phyloP scores from a whole-genome alignment of 1,284 basidiomycete species.

The Cryptococcus deneoformans region DNA sequence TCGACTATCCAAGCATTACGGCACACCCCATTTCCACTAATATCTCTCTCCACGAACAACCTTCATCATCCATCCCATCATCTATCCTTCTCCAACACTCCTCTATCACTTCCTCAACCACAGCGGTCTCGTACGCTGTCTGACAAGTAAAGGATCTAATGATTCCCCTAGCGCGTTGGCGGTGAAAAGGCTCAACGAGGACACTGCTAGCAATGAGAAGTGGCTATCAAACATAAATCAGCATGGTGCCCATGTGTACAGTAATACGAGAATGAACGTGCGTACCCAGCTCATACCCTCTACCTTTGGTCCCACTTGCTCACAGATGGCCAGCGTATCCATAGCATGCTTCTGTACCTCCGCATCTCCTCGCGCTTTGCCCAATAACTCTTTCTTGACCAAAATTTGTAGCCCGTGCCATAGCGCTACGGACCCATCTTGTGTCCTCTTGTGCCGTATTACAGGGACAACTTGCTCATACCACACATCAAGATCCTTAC shows the following conservation, averaged over 20 bases:
- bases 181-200: slow-evolving; percentile 16
- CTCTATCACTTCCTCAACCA: slow-evolving; percentile 27
- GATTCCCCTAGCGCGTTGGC: slow-evolving; percentile 26
- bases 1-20: slow-evolving; percentile 22
- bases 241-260: background rate
- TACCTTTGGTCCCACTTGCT: slow-evolving; percentile 38
- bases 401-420: slow-evolving; percentile 39
- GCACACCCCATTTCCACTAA: slow-evolving; percentile 35
- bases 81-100: slow-evolving; percentile 42
- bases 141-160: slow-evolving; percentile 39
- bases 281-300: slow-evolving; percentile 46
- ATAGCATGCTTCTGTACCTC: slow-evolving; percentile 29
- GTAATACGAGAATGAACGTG: background rate
- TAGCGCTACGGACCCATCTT: slow-evolving; percentile 31
- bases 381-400: slow-evolving; percentile 27
- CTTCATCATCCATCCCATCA: slow-evolving; percentile 35
- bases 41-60: slow-evolving; percentile 37
- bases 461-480: background rate
- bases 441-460: slow-evolving; percentile 21
- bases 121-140: slow-evolving; percentile 38
- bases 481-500: slow-evolving; percentile 8
- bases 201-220: slow-evolving; percentile 34
- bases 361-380: slow-evolving; percentile 17
- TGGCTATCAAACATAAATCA: slow-evolving; percentile 8
- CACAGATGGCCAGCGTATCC: slow-evolving; percentile 32